Conservation (phyloP, 129 eudicot species). For the Deinandra increscens region DNA sequence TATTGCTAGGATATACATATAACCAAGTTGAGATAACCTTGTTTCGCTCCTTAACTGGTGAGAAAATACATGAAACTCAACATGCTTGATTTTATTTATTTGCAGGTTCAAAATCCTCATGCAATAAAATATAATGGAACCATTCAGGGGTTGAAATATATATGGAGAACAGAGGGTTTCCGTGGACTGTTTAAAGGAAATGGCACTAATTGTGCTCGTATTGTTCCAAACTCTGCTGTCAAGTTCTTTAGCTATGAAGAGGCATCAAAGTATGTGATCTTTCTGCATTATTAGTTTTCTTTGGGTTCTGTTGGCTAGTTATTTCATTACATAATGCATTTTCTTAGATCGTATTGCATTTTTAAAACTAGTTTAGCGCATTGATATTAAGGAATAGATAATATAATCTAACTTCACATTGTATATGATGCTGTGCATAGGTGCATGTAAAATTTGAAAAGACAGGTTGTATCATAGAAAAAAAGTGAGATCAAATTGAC, state of each 20-base stretch:
- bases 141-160: slow-evolving; percentile 88
- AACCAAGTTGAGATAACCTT: slow-evolving; percentile 15
- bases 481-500: slow-evolving; percentile 1
- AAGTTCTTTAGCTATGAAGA: slow-evolving; percentile 98
- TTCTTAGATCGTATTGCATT: neutral
- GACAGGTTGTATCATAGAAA: slow-evolving; percentile 5
- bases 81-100: slow-evolving; percentile 16
- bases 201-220: slow-evolving; percentile 98
- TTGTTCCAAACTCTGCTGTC: slow-evolving; percentile 97
- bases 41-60: neutral
- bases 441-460: neutral
- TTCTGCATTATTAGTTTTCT: neutral
- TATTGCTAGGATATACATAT: slow-evolving; percentile 17
- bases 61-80: slow-evolving; percentile 3
- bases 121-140: slow-evolving; percentile 91
- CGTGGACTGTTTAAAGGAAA: slow-evolving; percentile 96
- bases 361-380: neutral
- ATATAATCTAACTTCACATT: neutral
- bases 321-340: neutral
- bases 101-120: slow-evolving; percentile 95
- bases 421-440: slow-evolving; percentile 11
- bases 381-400: slow-evolving; percentile 9
- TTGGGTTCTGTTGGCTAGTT: neutral
- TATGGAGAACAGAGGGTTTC: slow-evolving; percentile 91
- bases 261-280: slow-evolving; percentile 77